Evolutionary conservation across 768 basidiomycete species (phyloP), one percentile per base, ranked within the genome.

Genomic region (Hypholoma fasciculare): DNA sequence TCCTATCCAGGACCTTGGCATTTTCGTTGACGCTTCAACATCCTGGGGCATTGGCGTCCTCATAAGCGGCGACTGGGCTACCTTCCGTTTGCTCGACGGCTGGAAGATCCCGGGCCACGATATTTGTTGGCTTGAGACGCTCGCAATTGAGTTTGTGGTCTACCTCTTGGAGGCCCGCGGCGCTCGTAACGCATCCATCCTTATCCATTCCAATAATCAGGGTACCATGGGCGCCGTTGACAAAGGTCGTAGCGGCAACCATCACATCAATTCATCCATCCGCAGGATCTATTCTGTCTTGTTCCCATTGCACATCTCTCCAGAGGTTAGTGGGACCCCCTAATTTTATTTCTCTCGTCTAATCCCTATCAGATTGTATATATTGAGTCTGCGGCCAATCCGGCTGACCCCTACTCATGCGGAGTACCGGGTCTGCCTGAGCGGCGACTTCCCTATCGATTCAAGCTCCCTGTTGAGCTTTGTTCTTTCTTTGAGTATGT

Each of bases 21-120:
- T 77, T 19, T 74, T 38, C 47, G 73, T 76, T 20, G 66, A 65
- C 46, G 64, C 61, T 14, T 69, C 65, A 12, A 70, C 73, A 6
- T 67, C 63, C 2, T 39, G 38, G 38, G 38, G 38, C 38, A 39
- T 39, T 5, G 38, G 38, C 16, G 16, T 39, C n/a, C 34, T 38
- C n/a, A 37, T 39, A 2, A 13, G 50, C 20, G 40, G 40, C 38
- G n/a, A 38, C 6, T 52, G 51, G 51, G n/a, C 38, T 2, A 37
- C 40, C 4, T 47, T 54, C 26, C 30, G 30, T n/a, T 26, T 54
- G 3, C 19, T 23, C 2, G 5, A 14, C n/a, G 14, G 20, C 26
- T 52, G 51, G 51, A 52, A 52, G 20, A 40, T 20, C n/a, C 17
- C 37, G 9, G 51, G 51, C 19, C 16, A 19, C 3, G 38, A 40